phyloP scores from a whole-genome alignment of 495 filamentous ascomycete species.

The Penicillium fimorum region DNA sequence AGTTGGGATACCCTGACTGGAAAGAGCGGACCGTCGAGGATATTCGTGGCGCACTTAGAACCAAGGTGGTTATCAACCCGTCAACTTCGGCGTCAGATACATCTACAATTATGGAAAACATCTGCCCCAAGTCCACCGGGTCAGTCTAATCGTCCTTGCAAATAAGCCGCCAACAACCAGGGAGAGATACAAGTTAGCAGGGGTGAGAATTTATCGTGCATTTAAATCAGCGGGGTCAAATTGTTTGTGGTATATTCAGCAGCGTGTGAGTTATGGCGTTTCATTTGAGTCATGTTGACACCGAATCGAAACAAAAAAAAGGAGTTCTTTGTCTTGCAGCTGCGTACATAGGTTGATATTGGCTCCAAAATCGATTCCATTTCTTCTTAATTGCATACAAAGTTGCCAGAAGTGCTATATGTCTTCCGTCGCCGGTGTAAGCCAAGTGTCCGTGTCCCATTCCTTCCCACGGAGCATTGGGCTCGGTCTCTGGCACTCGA shows the following conservation, averaged over 20 bases:
- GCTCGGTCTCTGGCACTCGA: not conserved
- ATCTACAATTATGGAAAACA: conserved; percentile 24
- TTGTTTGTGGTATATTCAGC: conserved; percentile 18
- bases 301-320: conserved; percentile 5
- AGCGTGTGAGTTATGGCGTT: conserved; percentile 38
- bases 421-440: not conserved
- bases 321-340: conserved; percentile 1
- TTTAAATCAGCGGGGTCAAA: conserved; percentile 18
- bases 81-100: conserved; percentile 23
- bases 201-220: conserved; percentile 12
- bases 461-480: not conserved
- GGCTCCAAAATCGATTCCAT: not conserved
- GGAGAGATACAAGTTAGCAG: not conserved
- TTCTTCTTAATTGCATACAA: not conserved
- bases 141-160: conserved; percentile 22
- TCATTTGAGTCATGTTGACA: conserved; percentile 15
- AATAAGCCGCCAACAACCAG: not conserved
- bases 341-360: conserved; percentile 1
- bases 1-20: conserved; percentile 59
- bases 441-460: not conserved
- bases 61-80: conserved; percentile 42
- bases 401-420: not conserved
- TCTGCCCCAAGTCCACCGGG: conserved; percentile 18
- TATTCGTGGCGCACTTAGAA: conserved; percentile 53
- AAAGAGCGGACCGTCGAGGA: conserved; percentile 56